Conservation (phyloP, 495 filamentous ascomycete species). For the Neurospora cerealis region DNA sequence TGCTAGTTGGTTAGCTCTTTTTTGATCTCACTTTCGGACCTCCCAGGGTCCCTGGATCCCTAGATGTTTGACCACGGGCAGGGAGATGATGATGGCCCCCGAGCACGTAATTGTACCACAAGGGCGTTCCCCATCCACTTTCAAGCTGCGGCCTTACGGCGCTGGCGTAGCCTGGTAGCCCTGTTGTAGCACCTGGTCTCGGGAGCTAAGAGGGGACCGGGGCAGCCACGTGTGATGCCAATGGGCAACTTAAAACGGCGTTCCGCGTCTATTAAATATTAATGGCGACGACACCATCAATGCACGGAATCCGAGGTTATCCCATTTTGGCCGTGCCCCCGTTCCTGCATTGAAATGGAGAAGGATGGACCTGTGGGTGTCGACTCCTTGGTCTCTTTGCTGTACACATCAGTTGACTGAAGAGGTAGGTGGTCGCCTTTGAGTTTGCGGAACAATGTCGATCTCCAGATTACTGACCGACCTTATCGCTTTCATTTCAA, state of each 20-base stretch:
- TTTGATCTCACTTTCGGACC: neutral
- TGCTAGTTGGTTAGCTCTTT: too few species aligned
- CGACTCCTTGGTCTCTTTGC: neutral
- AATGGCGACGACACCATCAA: neutral
- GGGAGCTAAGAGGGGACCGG: neutral
- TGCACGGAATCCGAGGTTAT: neutral
- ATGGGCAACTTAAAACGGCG: neutral
- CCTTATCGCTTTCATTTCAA: neutral
- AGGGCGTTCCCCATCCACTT: neutral
- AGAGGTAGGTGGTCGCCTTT: neutral
- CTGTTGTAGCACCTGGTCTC: neutral
- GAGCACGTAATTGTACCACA: neutral
- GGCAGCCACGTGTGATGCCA: neutral
- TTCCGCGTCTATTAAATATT: neutral
- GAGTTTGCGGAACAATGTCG: neutral
- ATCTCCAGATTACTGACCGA: neutral
- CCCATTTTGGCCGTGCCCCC: neutral
- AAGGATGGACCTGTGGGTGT: neutral
- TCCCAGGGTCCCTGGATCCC: neutral
- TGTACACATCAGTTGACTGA: neutral
- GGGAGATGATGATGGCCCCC: neutral
- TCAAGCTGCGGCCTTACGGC: neutral
- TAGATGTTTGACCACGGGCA: neutral
- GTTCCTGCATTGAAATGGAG: neutral
- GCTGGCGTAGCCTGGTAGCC: neutral